A percentile compares a stretch with the other conserved stretches of the same genome.
phyloP scores from a whole-genome alignment of 2,329 filamentous ascomycete genomes.

The Trichoderma atroviride region DNA sequence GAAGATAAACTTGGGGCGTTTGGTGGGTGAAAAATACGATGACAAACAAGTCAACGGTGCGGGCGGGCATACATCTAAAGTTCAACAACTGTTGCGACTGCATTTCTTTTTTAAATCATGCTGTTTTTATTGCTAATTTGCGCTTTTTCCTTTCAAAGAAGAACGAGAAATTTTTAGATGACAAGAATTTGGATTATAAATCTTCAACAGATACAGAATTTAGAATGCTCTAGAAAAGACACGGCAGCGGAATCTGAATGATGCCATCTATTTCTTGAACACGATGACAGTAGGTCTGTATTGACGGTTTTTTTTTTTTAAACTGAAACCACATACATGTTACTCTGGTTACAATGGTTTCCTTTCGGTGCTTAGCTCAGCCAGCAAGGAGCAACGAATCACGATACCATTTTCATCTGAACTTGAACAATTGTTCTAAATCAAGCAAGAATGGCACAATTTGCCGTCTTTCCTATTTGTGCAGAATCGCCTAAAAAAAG shows the following conservation, averaged over 20 bases:
- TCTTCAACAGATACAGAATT: slow-evolving; percentile 23
- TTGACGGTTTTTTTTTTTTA: no score
- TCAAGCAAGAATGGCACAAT: neutral
- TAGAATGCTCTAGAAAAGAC: neutral
- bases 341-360: neutral
- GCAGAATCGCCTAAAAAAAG: neutral
- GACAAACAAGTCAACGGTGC: neutral
- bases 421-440: neutral
- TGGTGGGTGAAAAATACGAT: neutral
- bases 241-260: neutral
- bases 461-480: neutral
- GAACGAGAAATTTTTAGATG: neutral
- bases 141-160: neutral
- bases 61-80: neutral
- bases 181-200: neutral
- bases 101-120: neutral
- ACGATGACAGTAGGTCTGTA: neutral
- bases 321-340: no score
- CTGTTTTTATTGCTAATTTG: neutral
- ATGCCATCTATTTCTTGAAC: neutral
- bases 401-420: neutral
- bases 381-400: neutral
- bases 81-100: neutral
- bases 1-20: neutral
- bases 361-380: neutral